phyloP scores from a whole-genome alignment of 1,139 yeast species.

The Geotrichum histeridarum region DNA sequence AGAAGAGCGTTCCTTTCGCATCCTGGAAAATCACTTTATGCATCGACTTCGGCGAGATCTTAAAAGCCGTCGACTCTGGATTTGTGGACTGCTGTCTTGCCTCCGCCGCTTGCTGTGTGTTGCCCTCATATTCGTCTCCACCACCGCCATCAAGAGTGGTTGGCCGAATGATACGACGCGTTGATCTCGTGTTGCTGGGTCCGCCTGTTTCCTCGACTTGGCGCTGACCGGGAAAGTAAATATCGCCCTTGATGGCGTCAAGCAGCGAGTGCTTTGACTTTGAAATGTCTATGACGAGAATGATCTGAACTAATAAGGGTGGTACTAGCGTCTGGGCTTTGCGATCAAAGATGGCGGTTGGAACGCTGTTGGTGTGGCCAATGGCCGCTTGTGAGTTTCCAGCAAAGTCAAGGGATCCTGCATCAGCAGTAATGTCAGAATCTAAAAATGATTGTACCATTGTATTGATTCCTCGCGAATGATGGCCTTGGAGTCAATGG shows the following conservation, averaged over 20 bases:
- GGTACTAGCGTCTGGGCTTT: conserved; percentile 11
- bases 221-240: conserved; percentile 6
- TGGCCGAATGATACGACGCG: conserved; percentile 12
- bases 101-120: neutral
- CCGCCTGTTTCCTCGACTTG: neutral
- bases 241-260: conserved; percentile 18
- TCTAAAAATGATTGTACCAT: neutral
- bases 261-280: conserved; percentile 25
- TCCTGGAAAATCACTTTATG: conserved; percentile 29
- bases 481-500: too few relatives aligned
- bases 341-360: conserved; percentile 9
- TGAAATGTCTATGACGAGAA: conserved; percentile 26
- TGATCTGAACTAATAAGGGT: conserved; percentile 25
- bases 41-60: conserved; percentile 13
- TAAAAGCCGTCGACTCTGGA: conserved; percentile 7
- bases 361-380: conserved; percentile 7
- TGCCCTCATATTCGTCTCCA: neutral
- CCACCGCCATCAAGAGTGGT: neutral
- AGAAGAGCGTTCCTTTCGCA: conserved; percentile 24
- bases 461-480: too few relatives aligned
- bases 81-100: neutral
- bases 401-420: neutral
- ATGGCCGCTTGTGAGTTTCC: neutral
- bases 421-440: neutral
- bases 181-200: neutral